A percentile compares a stretch with the other conserved stretches of the same genome.
Evolutionary conservation across 2,329 filamentous ascomycete genomes (phyloP).

Genomic region (Pseudogymnoascus sp.): DNA sequence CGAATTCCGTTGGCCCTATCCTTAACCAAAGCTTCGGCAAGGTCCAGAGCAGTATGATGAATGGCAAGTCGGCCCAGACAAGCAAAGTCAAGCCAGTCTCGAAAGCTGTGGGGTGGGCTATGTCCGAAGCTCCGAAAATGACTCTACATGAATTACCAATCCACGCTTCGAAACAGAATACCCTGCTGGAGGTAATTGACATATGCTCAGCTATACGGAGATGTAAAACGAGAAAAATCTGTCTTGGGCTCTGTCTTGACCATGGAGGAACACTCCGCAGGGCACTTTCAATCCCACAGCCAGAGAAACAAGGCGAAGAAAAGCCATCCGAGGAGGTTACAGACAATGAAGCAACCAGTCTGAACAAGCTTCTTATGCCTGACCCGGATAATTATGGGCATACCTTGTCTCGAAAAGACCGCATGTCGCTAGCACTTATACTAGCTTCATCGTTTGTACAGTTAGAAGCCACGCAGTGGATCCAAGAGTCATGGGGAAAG

Average conservation of each 20-base stretch:
- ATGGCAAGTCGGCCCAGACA: not conserved
- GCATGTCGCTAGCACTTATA: not conserved
- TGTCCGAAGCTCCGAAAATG: not conserved
- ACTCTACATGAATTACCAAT: not conserved
- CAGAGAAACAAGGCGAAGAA: not conserved
- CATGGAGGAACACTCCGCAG: not conserved
- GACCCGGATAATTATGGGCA: not conserved
- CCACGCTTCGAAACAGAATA: not conserved
- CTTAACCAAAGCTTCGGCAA: not conserved
- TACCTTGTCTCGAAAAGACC: not conserved
- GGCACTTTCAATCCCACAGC: not conserved
- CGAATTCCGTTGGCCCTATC: not conserved
- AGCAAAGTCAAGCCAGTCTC: not conserved
- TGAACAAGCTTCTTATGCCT: not conserved
- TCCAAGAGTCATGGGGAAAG: not conserved
- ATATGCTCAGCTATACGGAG: constrained; percentile 1
- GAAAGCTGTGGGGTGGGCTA: not conserved
- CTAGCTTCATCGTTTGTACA: not conserved
- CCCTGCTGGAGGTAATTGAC: not conserved
- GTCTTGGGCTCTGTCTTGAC: not conserved
- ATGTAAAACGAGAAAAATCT: not conserved
- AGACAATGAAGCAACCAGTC: not conserved
- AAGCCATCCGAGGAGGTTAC: not conserved
- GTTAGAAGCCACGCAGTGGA: constrained; percentile 1
- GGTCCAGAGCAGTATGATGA: not conserved